phyloP scores from a whole-genome alignment of 2,329 filamentous ascomycete genomes.

The Fusarium sp. region DNA sequence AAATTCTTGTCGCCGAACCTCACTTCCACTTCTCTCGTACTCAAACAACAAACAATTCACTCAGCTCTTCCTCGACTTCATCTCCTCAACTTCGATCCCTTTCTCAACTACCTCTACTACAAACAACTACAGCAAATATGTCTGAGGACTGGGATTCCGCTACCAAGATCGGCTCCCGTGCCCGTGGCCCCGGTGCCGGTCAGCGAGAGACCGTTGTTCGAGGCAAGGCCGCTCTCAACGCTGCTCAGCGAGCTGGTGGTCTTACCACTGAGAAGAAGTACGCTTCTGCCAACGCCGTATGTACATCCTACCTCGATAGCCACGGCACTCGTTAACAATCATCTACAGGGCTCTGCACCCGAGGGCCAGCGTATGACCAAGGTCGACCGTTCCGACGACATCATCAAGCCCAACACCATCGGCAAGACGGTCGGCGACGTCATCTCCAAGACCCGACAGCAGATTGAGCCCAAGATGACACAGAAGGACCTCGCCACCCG shows the following conservation, averaged over 20 bases:
- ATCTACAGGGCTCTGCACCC: conserved; percentile 42
- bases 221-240: conserved; percentile 84
- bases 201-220: conserved; percentile 87
- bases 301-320: conserved; percentile 17
- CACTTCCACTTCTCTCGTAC: conserved; percentile 27
- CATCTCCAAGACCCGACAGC: conserved; percentile 79
- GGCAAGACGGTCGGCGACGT: conserved; percentile 81
- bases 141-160: conserved; percentile 79
- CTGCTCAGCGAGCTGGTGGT: conserved; percentile 80
- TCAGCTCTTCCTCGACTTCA: conserved; percentile 12
- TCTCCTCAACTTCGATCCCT: background rate
- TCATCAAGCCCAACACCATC: conserved; percentile 94
- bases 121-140: conserved; percentile 56
- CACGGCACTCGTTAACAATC: conserved; percentile 24
- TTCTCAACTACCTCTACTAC: conserved; percentile 12
- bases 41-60: conserved; percentile 29
- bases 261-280: conserved; percentile 92
- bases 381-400: conserved; percentile 96
- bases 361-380: conserved; percentile 98
- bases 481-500: conserved; percentile 87
- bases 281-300: conserved; percentile 71
- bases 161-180: conserved; percentile 94
- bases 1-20: conserved; percentile 41
- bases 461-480: conserved; percentile 92
- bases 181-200: conserved; percentile 68